These are phyloP conservation scores for Phytophthora hybrid DNA, from an alignment of 352 stramenopile genomes.

Conservation along the genomic window DNA sequence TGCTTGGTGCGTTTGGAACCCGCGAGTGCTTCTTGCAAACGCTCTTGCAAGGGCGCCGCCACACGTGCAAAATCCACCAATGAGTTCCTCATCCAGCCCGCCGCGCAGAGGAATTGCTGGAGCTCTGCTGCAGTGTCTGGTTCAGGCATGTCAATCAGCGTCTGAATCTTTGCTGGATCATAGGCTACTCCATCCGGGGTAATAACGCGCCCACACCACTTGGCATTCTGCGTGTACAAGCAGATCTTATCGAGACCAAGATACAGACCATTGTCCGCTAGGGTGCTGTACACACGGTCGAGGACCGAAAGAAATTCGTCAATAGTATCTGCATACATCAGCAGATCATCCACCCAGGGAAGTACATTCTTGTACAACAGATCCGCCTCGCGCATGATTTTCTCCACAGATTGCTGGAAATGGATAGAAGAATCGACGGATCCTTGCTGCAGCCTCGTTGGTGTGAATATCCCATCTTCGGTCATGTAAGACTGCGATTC, in stretches of 20 bases:
- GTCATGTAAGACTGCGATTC: slow-evolving; percentile 9
- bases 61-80: background rate
- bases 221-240: too few relatives aligned
- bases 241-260: too few relatives aligned
- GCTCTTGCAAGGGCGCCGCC: background rate
- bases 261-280: too few relatives aligned
- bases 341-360: background rate
- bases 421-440: slow-evolving; percentile 10
- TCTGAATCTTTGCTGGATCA: too few relatives aligned
- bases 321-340: too few relatives aligned
- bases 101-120: background rate
- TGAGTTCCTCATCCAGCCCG: background rate
- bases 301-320: background rate
- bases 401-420: slow-evolving; percentile 8
- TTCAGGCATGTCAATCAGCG: too few relatives aligned
- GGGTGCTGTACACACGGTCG: too few relatives aligned
- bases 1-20: background rate
- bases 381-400: slow-evolving; percentile 3
- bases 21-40: background rate
- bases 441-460: slow-evolving; percentile 9
- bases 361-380: background rate
- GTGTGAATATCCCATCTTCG: slow-evolving; percentile 5
- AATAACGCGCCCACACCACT: background rate
- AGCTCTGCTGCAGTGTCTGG: too few relatives aligned
- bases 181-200: too few relatives aligned